Percentiles rank a stretch among this genome's conserved stretches.
These are phyloP conservation scores for Coelastrella sp. DNA, from an alignment of 139 green algal genomes.

Conservation along the genomic window DNA sequence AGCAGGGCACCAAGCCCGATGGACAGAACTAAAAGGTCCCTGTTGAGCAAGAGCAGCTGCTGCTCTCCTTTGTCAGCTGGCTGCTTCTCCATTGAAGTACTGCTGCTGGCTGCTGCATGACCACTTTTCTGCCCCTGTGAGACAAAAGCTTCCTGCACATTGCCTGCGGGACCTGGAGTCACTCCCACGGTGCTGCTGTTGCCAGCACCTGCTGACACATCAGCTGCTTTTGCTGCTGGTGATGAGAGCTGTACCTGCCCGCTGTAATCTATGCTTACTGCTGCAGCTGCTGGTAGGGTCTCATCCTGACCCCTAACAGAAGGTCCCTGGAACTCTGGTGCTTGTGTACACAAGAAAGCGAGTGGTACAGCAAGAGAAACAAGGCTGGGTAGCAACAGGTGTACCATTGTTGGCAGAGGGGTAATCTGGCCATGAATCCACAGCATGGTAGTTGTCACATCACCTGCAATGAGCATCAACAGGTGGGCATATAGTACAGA, in stretches of 20 bases:
- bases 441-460: constrained; percentile 83
- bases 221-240: background rate
- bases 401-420: constrained; percentile 68
- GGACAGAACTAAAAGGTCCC: constrained; percentile 68
- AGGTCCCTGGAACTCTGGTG: constrained; percentile 57
- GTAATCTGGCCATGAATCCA: constrained; percentile 83
- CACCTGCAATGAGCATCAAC: constrained; percentile 23
- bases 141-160: background rate
- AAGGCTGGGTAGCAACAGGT: constrained; percentile 59
- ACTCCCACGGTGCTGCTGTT: background rate
- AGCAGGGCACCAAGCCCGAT: constrained; percentile 71
- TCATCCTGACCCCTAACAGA: background rate
- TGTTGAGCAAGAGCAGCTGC: background rate
- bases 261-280: background rate
- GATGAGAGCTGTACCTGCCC: background rate
- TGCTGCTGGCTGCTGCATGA: constrained; percentile 15
- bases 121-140: constrained; percentile 18
- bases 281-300: background rate
- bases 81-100: constrained; percentile 25
- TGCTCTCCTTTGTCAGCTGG: constrained; percentile 15
- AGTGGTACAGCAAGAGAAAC: constrained; percentile 66
- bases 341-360: constrained; percentile 51
- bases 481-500: too few relatives aligned
- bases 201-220: background rate
- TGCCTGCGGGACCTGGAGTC: background rate